Evolutionary conservation across 169 alveolate species (phyloP), one percentile per base, ranked within the genome.

Genomic region (Eimeria mitis): DNA sequence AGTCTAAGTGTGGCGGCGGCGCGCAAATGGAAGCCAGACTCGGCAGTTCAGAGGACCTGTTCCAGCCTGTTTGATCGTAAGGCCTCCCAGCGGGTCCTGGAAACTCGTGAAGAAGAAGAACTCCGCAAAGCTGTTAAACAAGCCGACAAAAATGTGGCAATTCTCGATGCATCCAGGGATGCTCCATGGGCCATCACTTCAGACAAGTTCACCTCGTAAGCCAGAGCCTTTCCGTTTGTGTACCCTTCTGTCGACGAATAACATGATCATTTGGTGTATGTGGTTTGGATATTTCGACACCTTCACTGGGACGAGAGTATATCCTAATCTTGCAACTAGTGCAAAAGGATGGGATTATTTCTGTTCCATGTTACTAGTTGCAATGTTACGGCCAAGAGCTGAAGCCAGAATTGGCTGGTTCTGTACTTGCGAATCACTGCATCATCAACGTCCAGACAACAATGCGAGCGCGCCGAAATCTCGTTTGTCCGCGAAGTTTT

Each of bases 51-150:
- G 73, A 56, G 96, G 68, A n/a, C 88, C 56, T 88, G 94, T 25
- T 79, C 94, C 37, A 83, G 76, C 54, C 79, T 92, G n/a, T 92
- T 92, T 73, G 84, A 92, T 70, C 85, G 96, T 21, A 59, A 83
- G 78, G 70, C 89, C n/a, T 68, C 96, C 11, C 96, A 92, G 89
- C 71, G 2, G 42, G 88, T 42, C 68, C 63, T 92, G 75, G 79
- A 63, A 31, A 44, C 92, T 11, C 71, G 40, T 56, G 92, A 87
- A 40, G 92, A 87, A 63, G 92, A 87, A 28, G 83, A 42, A 42
- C 71, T 42, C 28, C 78, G 92, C 40, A 87, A 87, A 87, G 28
- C 81, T 71, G 44, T 23, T 9, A 87, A 87, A 40, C 92, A 59
- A 11, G 65, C 92, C 0, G 92, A 87, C 92, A 87, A 71, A 63